Conservation (phyloP, 352 stramenopile genomes). For the Phytophthora idaei region DNA sequence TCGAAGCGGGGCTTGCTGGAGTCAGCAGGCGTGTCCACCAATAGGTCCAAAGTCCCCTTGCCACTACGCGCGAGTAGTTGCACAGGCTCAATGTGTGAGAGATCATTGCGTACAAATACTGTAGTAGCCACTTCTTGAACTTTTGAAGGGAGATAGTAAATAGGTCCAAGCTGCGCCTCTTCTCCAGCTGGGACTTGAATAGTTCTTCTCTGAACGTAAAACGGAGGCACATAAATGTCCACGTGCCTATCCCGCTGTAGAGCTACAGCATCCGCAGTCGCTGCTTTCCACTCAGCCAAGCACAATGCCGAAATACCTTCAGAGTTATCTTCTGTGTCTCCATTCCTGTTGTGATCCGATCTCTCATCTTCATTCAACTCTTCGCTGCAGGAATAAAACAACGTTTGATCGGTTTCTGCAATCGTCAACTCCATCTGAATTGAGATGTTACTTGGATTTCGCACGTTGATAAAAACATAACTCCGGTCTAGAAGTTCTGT, state of each 20-base stretch:
- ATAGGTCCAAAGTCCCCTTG: slow-evolving; percentile 39
- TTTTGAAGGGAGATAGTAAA: slow-evolving; percentile 67
- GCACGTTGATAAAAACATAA: slow-evolving; percentile 38
- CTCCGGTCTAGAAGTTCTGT: slow-evolving; percentile 45
- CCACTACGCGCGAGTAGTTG: slow-evolving; percentile 46
- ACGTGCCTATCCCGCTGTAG: slow-evolving; percentile 12
- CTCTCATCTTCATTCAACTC: neutral
- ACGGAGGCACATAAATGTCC: slow-evolving; percentile 28
- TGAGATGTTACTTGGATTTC: slow-evolving; percentile 55
- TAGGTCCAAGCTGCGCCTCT: slow-evolving; percentile 46
- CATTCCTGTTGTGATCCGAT: neutral
- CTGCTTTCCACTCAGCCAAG: slow-evolving; percentile 42
- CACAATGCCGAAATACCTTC: slow-evolving; percentile 37
- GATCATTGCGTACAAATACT: slow-evolving; percentile 64
- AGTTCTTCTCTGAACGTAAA: slow-evolving; percentile 42
- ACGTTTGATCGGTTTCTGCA: slow-evolving; percentile 33
- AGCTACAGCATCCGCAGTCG: slow-evolving; percentile 16
- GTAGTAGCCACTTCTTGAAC: slow-evolving; percentile 34
- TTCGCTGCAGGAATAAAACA: slow-evolving; percentile 57
- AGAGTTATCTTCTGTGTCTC: neutral
- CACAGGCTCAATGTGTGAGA: slow-evolving; percentile 70
- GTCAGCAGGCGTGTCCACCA: slow-evolving; percentile 4
- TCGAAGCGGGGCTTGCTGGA: slow-evolving; percentile 6
- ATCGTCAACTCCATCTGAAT: slow-evolving; percentile 59
- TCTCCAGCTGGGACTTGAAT: slow-evolving; percentile 33